A percentile compares a stretch with the other conserved stretches of the same genome.
Evolutionary conservation across 192 early-diverging fungal species (phyloP).

Genomic region (Endogone sp.): DNA sequence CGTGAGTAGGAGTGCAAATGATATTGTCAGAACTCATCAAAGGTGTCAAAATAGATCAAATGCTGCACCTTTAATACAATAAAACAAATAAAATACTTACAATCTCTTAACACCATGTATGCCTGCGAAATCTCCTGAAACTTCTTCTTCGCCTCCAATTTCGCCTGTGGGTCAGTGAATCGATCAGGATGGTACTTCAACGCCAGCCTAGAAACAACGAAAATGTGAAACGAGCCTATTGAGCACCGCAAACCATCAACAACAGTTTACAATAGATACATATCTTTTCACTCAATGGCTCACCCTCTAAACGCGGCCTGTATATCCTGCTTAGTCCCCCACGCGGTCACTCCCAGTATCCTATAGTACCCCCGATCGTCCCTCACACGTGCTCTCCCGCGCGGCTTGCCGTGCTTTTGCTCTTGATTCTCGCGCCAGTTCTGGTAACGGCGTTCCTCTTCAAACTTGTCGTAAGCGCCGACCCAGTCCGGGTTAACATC

Average conservation of each 20-base stretch:
- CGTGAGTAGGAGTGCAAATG: not conserved
- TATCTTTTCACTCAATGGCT: not conserved
- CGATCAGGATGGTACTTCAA: slow-evolving; percentile 44
- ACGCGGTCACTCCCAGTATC: slow-evolving; percentile 24
- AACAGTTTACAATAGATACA: not conserved
- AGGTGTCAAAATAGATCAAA: not conserved
- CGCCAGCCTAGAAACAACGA: slow-evolving; percentile 23
- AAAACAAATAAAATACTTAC: slow-evolving; percentile 20
- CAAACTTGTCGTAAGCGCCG: slow-evolving; percentile 36
- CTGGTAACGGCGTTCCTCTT: slow-evolving; percentile 22
- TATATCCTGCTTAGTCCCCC: slow-evolving; percentile 38
- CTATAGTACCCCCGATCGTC: slow-evolving; percentile 46
- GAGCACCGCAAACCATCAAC: too few species aligned
- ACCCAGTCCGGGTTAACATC: slow-evolving; percentile 47
- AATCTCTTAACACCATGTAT: slow-evolving; percentile 45
- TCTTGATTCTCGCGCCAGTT: slow-evolving; percentile 19
- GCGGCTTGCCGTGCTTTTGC: not conserved
- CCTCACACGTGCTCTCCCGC: slow-evolving; percentile 3
- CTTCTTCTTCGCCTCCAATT: slow-evolving; percentile 42
- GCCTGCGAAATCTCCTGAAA: slow-evolving; percentile 48
- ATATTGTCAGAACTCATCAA: not conserved
- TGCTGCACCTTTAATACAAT: not conserved
- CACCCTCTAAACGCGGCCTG: slow-evolving; percentile 48
- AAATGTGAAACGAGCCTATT: too few species aligned
- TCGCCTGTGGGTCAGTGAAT: slow-evolving; percentile 37